phyloP scores from a whole-genome alignment of 305 asterid genomes.

The Plantago lanceolata region DNA sequence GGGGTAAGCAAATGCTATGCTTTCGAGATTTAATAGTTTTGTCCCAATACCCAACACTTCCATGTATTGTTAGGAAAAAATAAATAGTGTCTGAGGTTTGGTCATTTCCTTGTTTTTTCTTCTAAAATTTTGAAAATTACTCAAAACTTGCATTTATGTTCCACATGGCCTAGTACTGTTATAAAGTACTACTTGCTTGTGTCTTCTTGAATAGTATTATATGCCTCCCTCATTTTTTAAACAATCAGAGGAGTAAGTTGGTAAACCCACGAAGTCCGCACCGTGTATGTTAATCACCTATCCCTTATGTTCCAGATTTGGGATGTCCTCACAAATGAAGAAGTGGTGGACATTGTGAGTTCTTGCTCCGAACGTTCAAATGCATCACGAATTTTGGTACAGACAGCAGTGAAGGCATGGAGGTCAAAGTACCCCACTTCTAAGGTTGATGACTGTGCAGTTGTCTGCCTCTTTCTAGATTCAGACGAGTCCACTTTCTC shows the following conservation, averaged over 20 bases:
- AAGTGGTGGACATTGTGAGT: constrained; percentile 63
- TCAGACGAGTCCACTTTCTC: constrained; percentile 30
- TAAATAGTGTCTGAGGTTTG: background rate
- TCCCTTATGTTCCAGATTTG: constrained; percentile 50
- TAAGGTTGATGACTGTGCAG: constrained; percentile 79
- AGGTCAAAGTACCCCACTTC: constrained; percentile 59
- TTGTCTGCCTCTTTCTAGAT: constrained; percentile 70
- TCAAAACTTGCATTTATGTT: no score
- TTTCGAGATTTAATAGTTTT: background rate
- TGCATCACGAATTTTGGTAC: constrained; percentile 61
- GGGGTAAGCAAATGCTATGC: constrained; percentile 46
- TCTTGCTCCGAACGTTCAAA: constrained; percentile 48
- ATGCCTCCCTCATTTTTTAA: background rate
- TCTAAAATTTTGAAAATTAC: no score
- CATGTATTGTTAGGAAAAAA: background rate
- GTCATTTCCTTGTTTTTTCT: no score
- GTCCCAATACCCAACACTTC: background rate
- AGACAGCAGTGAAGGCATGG: constrained; percentile 68
- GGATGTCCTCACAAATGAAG: constrained; percentile 76
- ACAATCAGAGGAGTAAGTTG: background rate
- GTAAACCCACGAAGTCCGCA: background rate
- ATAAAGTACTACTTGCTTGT: no score
- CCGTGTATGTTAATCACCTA: background rate
- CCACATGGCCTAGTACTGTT: no score
- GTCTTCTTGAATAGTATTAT: no score